Conservation (phyloP, 2,329 filamentous ascomycete species). For the Penicillium psychrosexuale region DNA sequence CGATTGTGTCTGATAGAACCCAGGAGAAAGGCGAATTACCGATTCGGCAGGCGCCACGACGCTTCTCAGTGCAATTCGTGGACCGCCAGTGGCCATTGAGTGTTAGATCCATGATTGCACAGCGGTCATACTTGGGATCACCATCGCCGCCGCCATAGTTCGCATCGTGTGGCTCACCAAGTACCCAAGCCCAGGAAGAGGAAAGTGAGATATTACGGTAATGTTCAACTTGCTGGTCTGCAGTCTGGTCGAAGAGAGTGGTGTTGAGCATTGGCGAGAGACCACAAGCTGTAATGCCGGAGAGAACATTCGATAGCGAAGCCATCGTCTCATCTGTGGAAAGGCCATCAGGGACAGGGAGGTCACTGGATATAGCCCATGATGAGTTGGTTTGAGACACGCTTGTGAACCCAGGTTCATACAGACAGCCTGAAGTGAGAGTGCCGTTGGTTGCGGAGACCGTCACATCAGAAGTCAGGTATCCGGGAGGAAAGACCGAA, state of each 20-base stretch:
- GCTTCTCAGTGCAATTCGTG: slow-evolving; percentile 52
- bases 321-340: slow-evolving; percentile 27
- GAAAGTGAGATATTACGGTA: slow-evolving; percentile 53
- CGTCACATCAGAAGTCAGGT: slow-evolving; percentile 41
- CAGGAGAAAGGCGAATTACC: slow-evolving; percentile 56
- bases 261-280: slow-evolving; percentile 59
- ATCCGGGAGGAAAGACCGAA: slow-evolving; percentile 51
- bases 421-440: slow-evolving; percentile 55
- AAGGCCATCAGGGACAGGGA: slow-evolving; percentile 29
- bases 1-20: slow-evolving; percentile 47
- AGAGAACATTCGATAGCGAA: slow-evolving; percentile 34
- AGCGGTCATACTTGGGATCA: slow-evolving; percentile 46
- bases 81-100: slow-evolving; percentile 57
- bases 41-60: slow-evolving; percentile 57
- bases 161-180: slow-evolving; percentile 53
- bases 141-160: slow-evolving; percentile 30
- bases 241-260: slow-evolving; percentile 53
- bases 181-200: slow-evolving; percentile 60
- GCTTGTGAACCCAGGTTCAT: slow-evolving; percentile 40
- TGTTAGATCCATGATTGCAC: slow-evolving; percentile 53
- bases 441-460: slow-evolving; percentile 40
- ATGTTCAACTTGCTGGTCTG: slow-evolving; percentile 43
- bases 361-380: slow-evolving; percentile 45
- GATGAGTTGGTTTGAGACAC: slow-evolving; percentile 52
- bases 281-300: slow-evolving; percentile 54